Base-by-base conservation (phyloP, 148 eudicot genomes). In the Salicornia ramosissima region DNA sequence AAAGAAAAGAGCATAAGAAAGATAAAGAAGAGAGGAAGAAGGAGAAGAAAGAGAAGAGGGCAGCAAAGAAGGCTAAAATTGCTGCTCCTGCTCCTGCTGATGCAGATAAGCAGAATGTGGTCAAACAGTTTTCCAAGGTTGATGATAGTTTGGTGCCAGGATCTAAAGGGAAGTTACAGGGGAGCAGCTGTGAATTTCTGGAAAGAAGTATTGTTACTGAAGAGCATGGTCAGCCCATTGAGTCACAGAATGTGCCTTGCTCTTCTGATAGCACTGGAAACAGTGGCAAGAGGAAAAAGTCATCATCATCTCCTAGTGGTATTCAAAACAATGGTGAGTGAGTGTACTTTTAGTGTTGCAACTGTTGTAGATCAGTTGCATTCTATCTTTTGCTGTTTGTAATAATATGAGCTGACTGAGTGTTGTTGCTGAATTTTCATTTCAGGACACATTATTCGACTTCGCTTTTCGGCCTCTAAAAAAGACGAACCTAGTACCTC, bases 211-310 rank as follows among this genome's bases (percentile, higher is more conserved):
- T 75, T 70, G 58, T 93, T 30, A 93, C 96, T 24, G 94, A 93
- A 65, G 98, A 90, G 69, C 88, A 81, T 68, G 86, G 74, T 12
- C 83, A 34, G 36, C 84, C 94, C 22, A 70, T 80, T 9, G 47
- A 74, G 60, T 29, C 72, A 6, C 77, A 66, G 19, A 79, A 80
- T 13, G 79, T 80, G 1, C 73, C 88, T 69, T 79, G 80, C 80
- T 90, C 96, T 9, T 81, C 90, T 53, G 97, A 92, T 46, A 85
- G 96, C 77, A 90, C 91, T 8, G 80, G 89, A 33, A 90, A 88
- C 67, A 90, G 90, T 64, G 70, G 81, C 54, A 91, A 90, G 75
- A 86, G 98, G 80, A 86, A 80, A 74, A 74, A 75, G 50, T 77
- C 52, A 19, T 43, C 75, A 19, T 40, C 81, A 1, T 58, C 83